These are phyloP conservation scores for Porcisia hertigi DNA, from an alignment of 208 protist genomes.

Conservation along the genomic window DNA sequence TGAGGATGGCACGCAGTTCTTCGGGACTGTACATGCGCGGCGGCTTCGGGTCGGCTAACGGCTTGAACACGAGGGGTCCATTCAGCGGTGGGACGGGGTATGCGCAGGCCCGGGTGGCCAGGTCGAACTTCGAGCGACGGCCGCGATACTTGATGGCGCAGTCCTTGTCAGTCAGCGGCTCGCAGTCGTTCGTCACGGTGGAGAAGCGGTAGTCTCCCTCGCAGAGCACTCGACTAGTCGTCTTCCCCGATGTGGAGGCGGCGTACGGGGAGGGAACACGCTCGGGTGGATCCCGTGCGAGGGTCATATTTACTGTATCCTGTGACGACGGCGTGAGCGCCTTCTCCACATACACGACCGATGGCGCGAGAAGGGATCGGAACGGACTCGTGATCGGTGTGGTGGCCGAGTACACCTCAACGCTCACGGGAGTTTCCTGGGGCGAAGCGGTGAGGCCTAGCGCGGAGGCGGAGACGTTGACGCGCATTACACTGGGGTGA, in stretches of 20 bases:
- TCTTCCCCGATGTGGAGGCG: constrained; percentile 12
- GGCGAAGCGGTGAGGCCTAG: constrained; percentile 1
- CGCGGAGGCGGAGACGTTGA: constrained; percentile 7
- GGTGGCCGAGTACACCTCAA: constrained; percentile 16
- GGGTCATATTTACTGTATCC: constrained; percentile 23
- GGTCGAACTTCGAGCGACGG: constrained; percentile 22
- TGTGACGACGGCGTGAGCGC: neutral
- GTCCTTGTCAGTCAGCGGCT: constrained; percentile 23
- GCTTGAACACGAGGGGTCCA: constrained; percentile 18
- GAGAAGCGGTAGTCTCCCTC: constrained; percentile 33
- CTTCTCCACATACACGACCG: constrained; percentile 13
- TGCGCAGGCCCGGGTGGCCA: constrained; percentile 8
- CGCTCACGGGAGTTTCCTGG: neutral
- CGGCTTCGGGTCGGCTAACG: constrained; percentile 20
- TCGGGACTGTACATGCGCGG: constrained; percentile 21
- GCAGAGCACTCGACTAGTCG: constrained; percentile 26
- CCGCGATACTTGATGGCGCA: constrained; percentile 28
- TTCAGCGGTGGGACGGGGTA: constrained; percentile 18
- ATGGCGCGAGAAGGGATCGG: constrained; percentile 19
- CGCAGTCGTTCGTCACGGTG: constrained; percentile 6
- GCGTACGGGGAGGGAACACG: constrained; percentile 23
- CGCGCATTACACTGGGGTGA: constrained; percentile 14
- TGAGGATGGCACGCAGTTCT: constrained; percentile 14
- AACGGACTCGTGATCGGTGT: constrained; percentile 25
- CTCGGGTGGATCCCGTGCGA: constrained; percentile 22